Evolutionary conservation across 129 eudicot genomes (phyloP).

Genomic region (Logfia minima): DNA sequence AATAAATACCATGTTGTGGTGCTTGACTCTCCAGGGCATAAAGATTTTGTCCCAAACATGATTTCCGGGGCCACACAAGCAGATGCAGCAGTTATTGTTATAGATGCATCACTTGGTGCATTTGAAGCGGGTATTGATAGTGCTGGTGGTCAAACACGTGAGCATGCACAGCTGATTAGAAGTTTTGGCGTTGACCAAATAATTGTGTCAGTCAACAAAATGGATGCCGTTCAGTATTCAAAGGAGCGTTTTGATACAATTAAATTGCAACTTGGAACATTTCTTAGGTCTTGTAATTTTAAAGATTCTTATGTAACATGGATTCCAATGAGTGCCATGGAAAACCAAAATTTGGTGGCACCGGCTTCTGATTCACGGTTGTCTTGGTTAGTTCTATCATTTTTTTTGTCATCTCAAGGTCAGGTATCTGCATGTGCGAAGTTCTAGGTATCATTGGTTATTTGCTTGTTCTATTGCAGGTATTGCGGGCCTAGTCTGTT

Average conservation of each 20-base stretch:
- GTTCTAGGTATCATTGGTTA: background rate
- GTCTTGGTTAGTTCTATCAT: slow-evolving; percentile 59
- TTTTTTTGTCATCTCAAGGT: background rate
- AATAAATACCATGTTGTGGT: slow-evolving; percentile 71
- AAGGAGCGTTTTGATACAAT: slow-evolving; percentile 75
- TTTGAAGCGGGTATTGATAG: slow-evolving; percentile 87
- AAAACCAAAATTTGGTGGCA: slow-evolving; percentile 81
- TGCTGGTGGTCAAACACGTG: slow-evolving; percentile 87
- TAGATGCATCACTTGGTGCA: slow-evolving; percentile 87
- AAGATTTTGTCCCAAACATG: slow-evolving; percentile 97
- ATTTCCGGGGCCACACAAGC: slow-evolving; percentile 99
- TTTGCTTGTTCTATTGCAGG: slow-evolving; percentile 51
- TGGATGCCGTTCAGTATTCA: slow-evolving; percentile 83
- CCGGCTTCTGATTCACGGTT: slow-evolving; percentile 65
- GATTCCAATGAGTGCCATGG: slow-evolving; percentile 96
- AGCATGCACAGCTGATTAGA: slow-evolving; percentile 94
- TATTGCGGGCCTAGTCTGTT: slow-evolving; percentile 68
- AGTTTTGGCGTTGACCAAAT: slow-evolving; percentile 97
- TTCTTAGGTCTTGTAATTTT: slow-evolving; percentile 83
- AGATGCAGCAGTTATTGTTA: slow-evolving; percentile 91
- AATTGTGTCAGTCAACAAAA: slow-evolving; percentile 76
- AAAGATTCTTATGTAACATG: slow-evolving; percentile 70
- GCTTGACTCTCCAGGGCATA: slow-evolving; percentile 96
- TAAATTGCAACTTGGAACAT: slow-evolving; percentile 68
- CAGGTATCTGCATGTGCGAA: background rate